Base-by-base conservation (phyloP, 495 filamentous ascomycete species). In the Astrothelium macrocarpum region DNA sequence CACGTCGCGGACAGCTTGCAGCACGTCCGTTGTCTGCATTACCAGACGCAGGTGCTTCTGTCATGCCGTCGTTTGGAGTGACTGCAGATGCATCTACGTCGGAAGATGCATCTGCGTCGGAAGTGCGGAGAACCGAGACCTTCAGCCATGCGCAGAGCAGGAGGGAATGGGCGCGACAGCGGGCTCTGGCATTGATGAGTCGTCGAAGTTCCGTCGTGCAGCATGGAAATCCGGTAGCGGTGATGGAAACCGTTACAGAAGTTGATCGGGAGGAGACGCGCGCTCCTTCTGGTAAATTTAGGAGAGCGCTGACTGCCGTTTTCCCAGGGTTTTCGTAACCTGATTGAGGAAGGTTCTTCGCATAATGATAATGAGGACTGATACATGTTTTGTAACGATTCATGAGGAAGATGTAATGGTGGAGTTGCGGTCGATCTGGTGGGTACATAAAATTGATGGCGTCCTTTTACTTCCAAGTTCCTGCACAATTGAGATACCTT, bases 161-260 rank as follows among this genome's bases (percentile, higher is more conserved):
- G 53, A 56, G 72, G 34, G 74, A 76, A 53, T 73, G 72, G 70
- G 74, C 72, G 2, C 68, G 73, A 9, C 68, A 74, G 59, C 70
- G 73, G 29, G 74, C 73, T 1, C 18, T 74, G 16, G 64, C 65
- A 7, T 65, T 76, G 59, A 64, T 76, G n/a, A 65, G 71, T 14
- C 66, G 66, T 25, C 23, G 49, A 9, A 20, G 5, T 26, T 56
- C 49, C 9, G 49, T 56, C 31, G 34, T 2, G 25, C 49, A 12
- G 53, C 39, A n/a, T 12, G 63, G 31, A 18, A 56, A 25, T 28
- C 62, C 31, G 20, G 25, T 9, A 20, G 29, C 49, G 25, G 49
- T 29, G 25, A 11, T 4, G 25, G 49, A 25, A 25, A 56, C 49
- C 5, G 49, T 56, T 2, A 56, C 4, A 25, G 49, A 56, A 16